phyloP scores from a whole-genome alignment of 2,329 filamentous ascomycete species.

The Leptographium wingfieldii region DNA sequence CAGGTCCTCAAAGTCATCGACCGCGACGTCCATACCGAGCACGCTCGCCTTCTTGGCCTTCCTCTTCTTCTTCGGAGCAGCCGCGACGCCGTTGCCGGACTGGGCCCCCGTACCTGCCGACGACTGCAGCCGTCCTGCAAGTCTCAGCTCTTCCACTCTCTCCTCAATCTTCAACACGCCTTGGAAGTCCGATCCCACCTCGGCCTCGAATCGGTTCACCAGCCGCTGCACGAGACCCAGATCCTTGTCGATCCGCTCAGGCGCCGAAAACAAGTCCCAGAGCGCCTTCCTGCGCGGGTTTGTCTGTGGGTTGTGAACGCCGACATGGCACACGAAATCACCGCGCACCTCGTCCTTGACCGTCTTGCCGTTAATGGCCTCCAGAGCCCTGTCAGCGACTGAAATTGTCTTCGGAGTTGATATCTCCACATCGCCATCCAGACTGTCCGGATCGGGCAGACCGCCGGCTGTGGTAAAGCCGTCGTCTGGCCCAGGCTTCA shows the following conservation, averaged over 20 bases:
- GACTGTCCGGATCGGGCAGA: slow-evolving; percentile 40
- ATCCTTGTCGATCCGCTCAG: slow-evolving; percentile 86
- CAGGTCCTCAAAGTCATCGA: slow-evolving; percentile 53
- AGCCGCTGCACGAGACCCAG: slow-evolving; percentile 71
- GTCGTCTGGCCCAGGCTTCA: slow-evolving; percentile 63
- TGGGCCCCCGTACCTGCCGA: slow-evolving; percentile 23
- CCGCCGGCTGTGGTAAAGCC: not conserved
- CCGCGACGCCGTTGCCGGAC: not conserved
- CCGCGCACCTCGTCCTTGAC: slow-evolving; percentile 89
- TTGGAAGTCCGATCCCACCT: slow-evolving; percentile 66
- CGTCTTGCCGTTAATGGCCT: slow-evolving; percentile 94
- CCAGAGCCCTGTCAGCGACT: slow-evolving; percentile 75
- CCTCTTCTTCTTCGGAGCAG: slow-evolving; percentile 22
- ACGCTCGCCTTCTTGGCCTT: slow-evolving; percentile 50
- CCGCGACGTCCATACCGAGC: slow-evolving; percentile 46
- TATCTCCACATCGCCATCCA: slow-evolving; percentile 41
- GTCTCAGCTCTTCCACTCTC: slow-evolving; percentile 68
- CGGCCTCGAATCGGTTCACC: slow-evolving; percentile 71
- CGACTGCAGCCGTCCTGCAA: slow-evolving; percentile 62
- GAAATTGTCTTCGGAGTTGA: slow-evolving; percentile 38
- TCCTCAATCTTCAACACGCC: slow-evolving; percentile 73
- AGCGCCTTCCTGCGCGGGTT: slow-evolving; percentile 87
- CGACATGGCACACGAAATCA: slow-evolving; percentile 95
- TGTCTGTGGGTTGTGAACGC: slow-evolving; percentile 79
- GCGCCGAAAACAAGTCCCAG: slow-evolving; percentile 92